Base-by-base conservation (phyloP, 768 basidiomycete genomes). In the Boletus edulis region DNA sequence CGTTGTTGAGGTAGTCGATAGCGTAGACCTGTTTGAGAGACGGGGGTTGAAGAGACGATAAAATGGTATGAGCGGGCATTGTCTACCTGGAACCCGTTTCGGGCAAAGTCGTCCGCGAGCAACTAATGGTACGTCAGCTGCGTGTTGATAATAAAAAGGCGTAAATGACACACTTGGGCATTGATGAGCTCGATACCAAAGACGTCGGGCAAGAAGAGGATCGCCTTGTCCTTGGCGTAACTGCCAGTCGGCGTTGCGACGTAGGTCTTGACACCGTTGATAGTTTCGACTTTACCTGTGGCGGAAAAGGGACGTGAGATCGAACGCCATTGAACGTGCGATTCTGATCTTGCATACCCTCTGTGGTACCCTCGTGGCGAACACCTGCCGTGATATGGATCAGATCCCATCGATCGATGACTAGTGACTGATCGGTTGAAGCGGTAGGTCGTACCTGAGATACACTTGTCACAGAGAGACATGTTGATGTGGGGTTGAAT, bases 391-490 rank as follows among this genome's bases (percentile, higher is more conserved):
- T 22, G 10, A 8, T 35, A 18, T 17, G n/a, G 17, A 48, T 57
- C n/a, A 56, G 55, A 52, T 54, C 11, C 12, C 15, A 20, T 39
- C 31, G 31, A 54, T 53, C 41, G 11, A 39, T 10, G 41, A 8
- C n/a, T n/a, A n/a, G n/a, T n/a, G n/a, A n/a, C 20, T 15, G 17
- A 24, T 52, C 22, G 24, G 8, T 7, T 15, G 37, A n/a, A 10
- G 37, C 42, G 17, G 6, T 24, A 27, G 24, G 3, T n/a, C 70
- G 39, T 50, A 81, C 85, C 83, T 66, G 74, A 74, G 51, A 84
- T 55, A 54, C 85, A 87, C 61, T 86, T 66, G 54, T 75, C 71
- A 70, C 83, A 83, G 55, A 82, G 71, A 67, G 77, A 78, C 82
- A 83, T 82, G 46, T 6, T 46, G 58, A 29, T 54, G 38, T 15